Conservation (phyloP, 2,329 filamentous ascomycete genomes). For the Aspergillus quadrilineatus region DNA sequence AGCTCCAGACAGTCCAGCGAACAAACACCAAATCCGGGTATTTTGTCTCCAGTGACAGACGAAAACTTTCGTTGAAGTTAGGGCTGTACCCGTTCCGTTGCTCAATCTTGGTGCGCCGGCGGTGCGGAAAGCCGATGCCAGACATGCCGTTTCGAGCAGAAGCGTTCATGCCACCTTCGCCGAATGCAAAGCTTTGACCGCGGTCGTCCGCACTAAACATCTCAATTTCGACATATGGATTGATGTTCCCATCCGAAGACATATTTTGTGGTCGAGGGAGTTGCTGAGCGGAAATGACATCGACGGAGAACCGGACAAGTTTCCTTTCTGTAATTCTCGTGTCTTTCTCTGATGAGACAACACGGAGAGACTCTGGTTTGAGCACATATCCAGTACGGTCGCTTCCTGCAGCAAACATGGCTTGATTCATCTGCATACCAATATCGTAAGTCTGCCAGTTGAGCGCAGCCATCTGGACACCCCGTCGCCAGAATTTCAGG, state of each 20-base stretch:
- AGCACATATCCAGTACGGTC: constrained; percentile 90
- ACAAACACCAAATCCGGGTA: constrained; percentile 92
- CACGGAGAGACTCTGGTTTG: constrained; percentile 80
- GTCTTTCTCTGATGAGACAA: constrained; percentile 28
- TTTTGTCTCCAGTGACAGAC: constrained; percentile 84
- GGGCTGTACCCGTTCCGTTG: constrained; percentile 93
- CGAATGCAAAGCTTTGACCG: constrained; percentile 67
- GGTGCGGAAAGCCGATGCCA: constrained; percentile 69
- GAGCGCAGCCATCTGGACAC: constrained; percentile 94
- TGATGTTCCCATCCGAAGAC: constrained; percentile 71
- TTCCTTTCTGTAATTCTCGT: constrained; percentile 70
- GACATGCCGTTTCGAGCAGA: constrained; percentile 64
- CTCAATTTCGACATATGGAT: constrained; percentile 93
- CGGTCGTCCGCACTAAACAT: constrained; percentile 94
- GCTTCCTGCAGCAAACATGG: constrained; percentile 90
- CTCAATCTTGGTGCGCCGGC: constrained; percentile 75
- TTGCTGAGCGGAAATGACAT: constrained; percentile 91
- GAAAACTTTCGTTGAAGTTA: constrained; percentile 75
- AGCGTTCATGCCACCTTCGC: constrained; percentile 65
- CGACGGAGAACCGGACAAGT: constrained; percentile 78
- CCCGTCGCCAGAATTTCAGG: constrained; percentile 86
- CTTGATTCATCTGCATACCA: constrained; percentile 93
- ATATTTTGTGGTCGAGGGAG: constrained; percentile 78
- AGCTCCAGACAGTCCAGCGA: constrained; percentile 87
- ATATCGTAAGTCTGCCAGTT: constrained; percentile 99